Evolutionary conservation across 2,329 filamentous ascomycete genomes (phyloP), one percentile per base, ranked within the genome.

Genomic region (Alternaria solani): DNA sequence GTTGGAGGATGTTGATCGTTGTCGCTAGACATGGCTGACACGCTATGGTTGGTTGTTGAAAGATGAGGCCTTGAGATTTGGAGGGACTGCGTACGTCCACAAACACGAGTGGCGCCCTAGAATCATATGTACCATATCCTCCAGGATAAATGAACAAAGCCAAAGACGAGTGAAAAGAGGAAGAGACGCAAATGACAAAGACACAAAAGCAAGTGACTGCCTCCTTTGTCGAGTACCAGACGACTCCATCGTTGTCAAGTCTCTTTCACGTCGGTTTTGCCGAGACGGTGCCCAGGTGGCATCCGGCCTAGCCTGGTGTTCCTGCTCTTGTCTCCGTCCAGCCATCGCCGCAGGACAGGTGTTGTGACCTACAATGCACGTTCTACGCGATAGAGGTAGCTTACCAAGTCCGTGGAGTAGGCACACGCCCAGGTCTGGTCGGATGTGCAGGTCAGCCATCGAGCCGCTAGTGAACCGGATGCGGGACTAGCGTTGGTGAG

Each of bases 401-500:
- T 7, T n/a, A 36, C 20, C 20, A 23, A 23, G 20, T 23, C 20
- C 20, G 4, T 23, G 20, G 2, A 23, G 20, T 23, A 23, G 20
- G 20, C 28, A 30, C 28, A 30, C 9, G 28, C 28, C 20, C 20
- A 23, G 20, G 28, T 12, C 28, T 30, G 30, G 5, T 48, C 30
- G 30, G 9, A 48, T 16, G 7, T 23, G 26, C 18, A 30, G 7
- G 46, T 41, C 2, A 23, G 18, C 30, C 25, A 36, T 34, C 46
- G 18, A 48, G 18, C 2, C 46, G 14, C 46, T 48, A 48, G 8
- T 30, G 39, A n/a, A 25, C 28, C 51, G 30, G 25, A 48, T 61
- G 36, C 34, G 54, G 58, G 28, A 48, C 48, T 61, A 61, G 58
- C 54, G 48, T 20, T 8, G 14, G 32, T 39, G 58, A 61, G 58